Evolutionary conservation across 75 land plant genomes (phyloP), one percentile per base, ranked within the genome.

Genomic region (Pinus tabuliformis): DNA sequence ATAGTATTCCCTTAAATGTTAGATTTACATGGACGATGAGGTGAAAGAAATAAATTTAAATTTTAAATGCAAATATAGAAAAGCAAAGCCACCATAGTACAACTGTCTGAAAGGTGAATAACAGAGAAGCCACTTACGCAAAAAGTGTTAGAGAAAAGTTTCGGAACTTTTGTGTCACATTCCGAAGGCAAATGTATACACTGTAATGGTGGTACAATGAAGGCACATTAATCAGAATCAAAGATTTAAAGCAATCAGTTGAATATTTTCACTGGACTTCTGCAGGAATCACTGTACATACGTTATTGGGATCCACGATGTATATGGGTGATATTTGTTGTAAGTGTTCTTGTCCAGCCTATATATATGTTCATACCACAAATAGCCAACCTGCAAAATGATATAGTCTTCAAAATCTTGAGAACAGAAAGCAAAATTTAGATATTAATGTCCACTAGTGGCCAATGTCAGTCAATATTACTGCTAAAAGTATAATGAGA

Each of bases 261-360:
- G n/a, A 68, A 68, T 18, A 21, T 39, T 42, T 68, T 39, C 12
- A 3, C 11, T 3, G 36, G 49, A 68, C 20, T 68, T 20, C 33
- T 82, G 21, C 37, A 42, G 56, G 66, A 56, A 26, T 61, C 21
- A 30, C 6, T 14, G 17, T 49, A 58, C 96, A 54, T 81, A 96
- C 99, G 95, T 96, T 84, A 96, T 96, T 5, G 99, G 99, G 64
- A 96, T 96, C 99, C 99, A 96, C 58, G 99, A 95, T 65, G 99
- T 95, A 80, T 97, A 97, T 16, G 99, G 99, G 87, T 97, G 99
- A 62, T 78, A 76, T 70, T 86, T 92, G 80, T 97, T 97, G 86
- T 97, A 97, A 24, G 86, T 76, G 73, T 85, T 72, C 86, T 91
- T 97, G 84, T 95, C 98, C 74, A 97, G 80, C 87, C 88, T 97